A percentile compares a stretch with the other conserved stretches of the same genome.
Conservation (phyloP, 805 yeast genomes). For the Zygotorulaspora chibaensis region DNA sequence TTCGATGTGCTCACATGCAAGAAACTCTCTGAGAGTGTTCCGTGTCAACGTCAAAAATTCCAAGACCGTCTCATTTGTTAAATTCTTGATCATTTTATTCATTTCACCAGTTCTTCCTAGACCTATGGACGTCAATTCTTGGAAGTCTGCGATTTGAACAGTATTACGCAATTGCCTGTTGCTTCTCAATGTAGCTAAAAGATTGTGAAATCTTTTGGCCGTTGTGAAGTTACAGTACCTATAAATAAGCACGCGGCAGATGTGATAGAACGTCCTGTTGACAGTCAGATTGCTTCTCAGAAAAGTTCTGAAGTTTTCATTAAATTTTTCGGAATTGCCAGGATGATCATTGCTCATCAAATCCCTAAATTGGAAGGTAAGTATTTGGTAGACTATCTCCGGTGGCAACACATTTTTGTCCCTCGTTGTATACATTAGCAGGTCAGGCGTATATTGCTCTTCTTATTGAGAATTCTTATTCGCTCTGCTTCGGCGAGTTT, state of each 20-base stretch:
- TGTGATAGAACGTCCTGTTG: constrained; percentile 52
- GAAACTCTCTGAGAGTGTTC: constrained; percentile 69
- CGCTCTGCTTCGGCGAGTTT: background rate
- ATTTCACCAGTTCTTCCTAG: constrained; percentile 83
- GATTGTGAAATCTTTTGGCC: constrained; percentile 73
- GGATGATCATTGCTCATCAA: constrained; percentile 46
- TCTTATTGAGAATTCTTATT: background rate
- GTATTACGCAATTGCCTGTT: constrained; percentile 46
- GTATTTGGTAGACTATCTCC: constrained; percentile 51
- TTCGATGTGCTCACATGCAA: constrained; percentile 82
- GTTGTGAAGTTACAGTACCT: constrained; percentile 70
- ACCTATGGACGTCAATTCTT: constrained; percentile 84
- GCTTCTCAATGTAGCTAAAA: constrained; percentile 51
- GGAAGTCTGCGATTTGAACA: constrained; percentile 77
- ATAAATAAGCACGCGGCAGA: constrained; percentile 56
- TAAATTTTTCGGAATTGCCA: constrained; percentile 41
- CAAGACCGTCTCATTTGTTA: constrained; percentile 67
- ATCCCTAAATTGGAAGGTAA: constrained; percentile 52
- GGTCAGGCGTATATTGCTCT: constrained; percentile 6
- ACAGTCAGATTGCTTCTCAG: constrained; percentile 51
- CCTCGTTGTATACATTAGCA: background rate
- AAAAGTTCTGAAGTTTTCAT: constrained; percentile 47
- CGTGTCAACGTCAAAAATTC: constrained; percentile 54
- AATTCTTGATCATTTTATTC: constrained; percentile 90
- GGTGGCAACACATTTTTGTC: constrained; percentile 40